Evolutionary conservation across 306 rosid species (phyloP).

Genomic region (Trifolium dubium): DNA sequence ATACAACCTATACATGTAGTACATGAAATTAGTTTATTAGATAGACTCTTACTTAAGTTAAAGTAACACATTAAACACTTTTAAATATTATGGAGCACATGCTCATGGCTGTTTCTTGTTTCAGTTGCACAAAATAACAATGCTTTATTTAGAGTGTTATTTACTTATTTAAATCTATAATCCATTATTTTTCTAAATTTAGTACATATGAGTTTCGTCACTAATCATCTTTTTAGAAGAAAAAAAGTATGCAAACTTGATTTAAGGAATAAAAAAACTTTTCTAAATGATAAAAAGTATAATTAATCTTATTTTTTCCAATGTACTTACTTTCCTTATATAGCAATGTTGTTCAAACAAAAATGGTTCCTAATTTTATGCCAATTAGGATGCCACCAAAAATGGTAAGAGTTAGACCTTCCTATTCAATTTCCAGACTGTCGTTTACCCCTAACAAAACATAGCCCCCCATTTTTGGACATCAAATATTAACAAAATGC

Average conservation of each 20-base stretch:
- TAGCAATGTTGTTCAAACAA: background rate
- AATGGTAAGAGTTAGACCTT: conserved; percentile 9
- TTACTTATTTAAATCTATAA: no score
- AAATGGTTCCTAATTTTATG: conserved; percentile 1
- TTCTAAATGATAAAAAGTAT: background rate
- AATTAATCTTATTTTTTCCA: background rate
- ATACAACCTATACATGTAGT: no score
- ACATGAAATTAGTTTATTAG: no score
- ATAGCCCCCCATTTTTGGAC: conserved; percentile 42
- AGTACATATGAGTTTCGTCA: no score
- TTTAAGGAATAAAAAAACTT: background rate
- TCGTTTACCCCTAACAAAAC: conserved; percentile 23
- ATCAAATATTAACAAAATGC: conserved; percentile 40
- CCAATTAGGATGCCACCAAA: conserved; percentile 33
- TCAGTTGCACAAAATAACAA: no score
- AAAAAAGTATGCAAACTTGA: background rate
- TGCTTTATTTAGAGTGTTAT: no score
- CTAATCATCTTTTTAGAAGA: no score
- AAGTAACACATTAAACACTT: no score
- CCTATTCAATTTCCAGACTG: conserved; percentile 40
- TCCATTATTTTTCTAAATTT: no score
- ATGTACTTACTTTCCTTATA: background rate
- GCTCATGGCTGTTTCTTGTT: no score
- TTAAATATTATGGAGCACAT: no score
- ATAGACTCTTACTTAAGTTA: no score